A percentile compares a stretch with the other conserved stretches of the same genome.
Conservation (phyloP, 2,329 filamentous ascomycete genomes). For the Ophiocordyceps robertsii region DNA sequence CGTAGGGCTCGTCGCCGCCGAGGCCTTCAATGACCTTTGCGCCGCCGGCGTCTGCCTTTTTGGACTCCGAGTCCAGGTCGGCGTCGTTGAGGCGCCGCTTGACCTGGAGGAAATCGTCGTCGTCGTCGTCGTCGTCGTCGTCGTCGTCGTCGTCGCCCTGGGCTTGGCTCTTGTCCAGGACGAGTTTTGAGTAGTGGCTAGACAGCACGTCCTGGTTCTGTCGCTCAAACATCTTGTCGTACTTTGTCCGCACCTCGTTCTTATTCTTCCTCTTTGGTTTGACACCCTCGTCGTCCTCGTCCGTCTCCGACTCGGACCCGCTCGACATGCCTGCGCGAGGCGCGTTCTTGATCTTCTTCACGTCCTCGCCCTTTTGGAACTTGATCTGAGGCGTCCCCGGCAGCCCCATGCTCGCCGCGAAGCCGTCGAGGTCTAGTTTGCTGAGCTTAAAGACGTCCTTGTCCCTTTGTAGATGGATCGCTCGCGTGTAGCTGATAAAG, state of each 20-base stretch:
- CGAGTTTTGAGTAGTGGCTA: conserved; percentile 83
- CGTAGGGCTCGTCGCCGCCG: conserved; percentile 57
- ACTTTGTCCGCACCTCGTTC: conserved; percentile 74
- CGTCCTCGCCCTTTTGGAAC: conserved; percentile 79
- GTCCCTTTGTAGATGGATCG: conserved; percentile 76
- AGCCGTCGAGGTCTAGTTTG: conserved; percentile 73
- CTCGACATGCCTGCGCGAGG: conserved; percentile 53
- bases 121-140: conserved; percentile 44
- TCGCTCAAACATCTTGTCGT: conserved; percentile 95
- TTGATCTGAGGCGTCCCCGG: conserved; percentile 88
- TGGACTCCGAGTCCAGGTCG: conserved; percentile 40
- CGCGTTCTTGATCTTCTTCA: conserved; percentile 78
- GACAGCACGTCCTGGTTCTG: conserved; percentile 92
- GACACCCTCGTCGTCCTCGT: conserved; percentile 35
- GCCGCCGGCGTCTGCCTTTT: conserved; percentile 25
- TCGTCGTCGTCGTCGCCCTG: conserved; percentile 12
- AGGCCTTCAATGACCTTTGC: conserved; percentile 52
- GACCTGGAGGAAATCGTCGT: conserved; percentile 73
- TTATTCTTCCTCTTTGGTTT: conserved; percentile 55
- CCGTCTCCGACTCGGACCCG: conserved; percentile 43
- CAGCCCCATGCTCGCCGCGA: conserved; percentile 71
- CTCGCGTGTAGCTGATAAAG: conserved; percentile 80
- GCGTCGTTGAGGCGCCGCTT: conserved; percentile 74
- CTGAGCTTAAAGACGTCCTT: conserved; percentile 84
- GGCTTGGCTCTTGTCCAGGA: conserved; percentile 36